phyloP scores from a whole-genome alignment of 495 filamentous ascomycete species.

The Penicillium bovifimosum region DNA sequence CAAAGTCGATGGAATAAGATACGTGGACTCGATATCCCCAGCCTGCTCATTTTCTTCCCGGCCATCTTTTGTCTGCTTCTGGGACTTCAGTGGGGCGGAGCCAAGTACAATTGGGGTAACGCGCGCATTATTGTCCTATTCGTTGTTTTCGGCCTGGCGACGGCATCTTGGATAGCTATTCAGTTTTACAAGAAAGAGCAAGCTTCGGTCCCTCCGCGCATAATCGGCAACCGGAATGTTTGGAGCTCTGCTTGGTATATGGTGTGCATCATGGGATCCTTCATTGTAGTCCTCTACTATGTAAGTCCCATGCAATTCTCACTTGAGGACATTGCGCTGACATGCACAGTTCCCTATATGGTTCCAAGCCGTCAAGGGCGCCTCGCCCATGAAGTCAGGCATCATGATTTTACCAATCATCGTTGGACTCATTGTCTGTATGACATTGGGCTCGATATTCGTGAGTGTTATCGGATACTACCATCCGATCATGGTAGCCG shows the following conservation, averaged over 20 bases:
- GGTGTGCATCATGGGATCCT: not conserved
- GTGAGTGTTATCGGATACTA: not conserved
- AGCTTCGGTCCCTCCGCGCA: not conserved
- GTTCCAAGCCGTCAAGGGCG: constrained; percentile 69
- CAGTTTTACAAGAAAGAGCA: not conserved
- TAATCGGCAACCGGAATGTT: not conserved
- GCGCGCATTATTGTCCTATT: not conserved
- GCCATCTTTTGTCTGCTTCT: not conserved
- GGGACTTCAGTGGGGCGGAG: not conserved
- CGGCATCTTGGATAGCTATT: not conserved
- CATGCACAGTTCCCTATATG: constrained; percentile 54
- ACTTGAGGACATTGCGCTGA: not conserved
- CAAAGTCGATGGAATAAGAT: not conserved
- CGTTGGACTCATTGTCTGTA: constrained; percentile 47
- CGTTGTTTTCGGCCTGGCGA: not conserved
- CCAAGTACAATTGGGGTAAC: not conserved
- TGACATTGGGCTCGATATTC: constrained; percentile 22
- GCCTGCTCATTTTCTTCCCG: not conserved
- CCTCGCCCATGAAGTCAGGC: constrained; percentile 55
- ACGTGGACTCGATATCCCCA: not conserved
- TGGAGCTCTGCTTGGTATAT: not conserved
- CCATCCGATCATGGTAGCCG: not conserved
- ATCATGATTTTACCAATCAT: constrained; percentile 63
- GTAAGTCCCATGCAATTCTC: not conserved
- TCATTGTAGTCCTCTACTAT: not conserved